These are phyloP conservation scores for Tetrapyrgos nigripes DNA, from an alignment of 1,284 basidiomycete genomes.

Conservation along the genomic window DNA sequence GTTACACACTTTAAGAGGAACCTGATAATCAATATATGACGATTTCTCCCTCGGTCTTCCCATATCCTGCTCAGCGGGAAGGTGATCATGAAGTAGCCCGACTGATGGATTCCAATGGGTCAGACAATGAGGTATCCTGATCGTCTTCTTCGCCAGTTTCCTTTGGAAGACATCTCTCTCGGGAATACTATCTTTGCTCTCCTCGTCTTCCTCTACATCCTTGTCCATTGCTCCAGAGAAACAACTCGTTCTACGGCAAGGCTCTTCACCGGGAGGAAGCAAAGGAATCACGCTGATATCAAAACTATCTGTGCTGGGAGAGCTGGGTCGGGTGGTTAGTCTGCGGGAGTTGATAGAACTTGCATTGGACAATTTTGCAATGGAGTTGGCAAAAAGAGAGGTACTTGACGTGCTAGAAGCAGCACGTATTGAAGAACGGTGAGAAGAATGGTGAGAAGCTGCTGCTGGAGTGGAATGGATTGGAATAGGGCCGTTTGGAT, in stretches of 20 bases:
- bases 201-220: conserved; percentile 46
- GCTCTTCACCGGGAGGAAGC: conserved; percentile 44
- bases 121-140: conserved; percentile 54
- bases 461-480: conserved; percentile 71
- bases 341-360: conserved; percentile 27
- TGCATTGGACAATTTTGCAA: conserved; percentile 52
- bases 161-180: conserved; percentile 54
- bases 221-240: conserved; percentile 41
- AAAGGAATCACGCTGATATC: conserved; percentile 65
- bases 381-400: conserved; percentile 74
- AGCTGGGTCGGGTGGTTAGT: conserved; percentile 11
- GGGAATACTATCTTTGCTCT: conserved; percentile 55
- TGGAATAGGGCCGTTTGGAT: conserved; percentile 46
- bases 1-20: conserved; percentile 65
- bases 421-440: conserved; percentile 56
- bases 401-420: conserved; percentile 66
- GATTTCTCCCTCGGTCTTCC: conserved; percentile 50
- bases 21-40: conserved; percentile 59
- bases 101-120: conserved; percentile 66
- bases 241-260: conserved; percentile 27
- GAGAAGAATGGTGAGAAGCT: too few relatives aligned
- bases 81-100: conserved; percentile 58
- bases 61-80: conserved; percentile 42
- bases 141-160: conserved; percentile 48
- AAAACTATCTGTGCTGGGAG: conserved; percentile 51